Evolutionary conservation across 2,329 filamentous ascomycete species (phyloP).

Genomic region (Pseudocercospora crystallina): DNA sequence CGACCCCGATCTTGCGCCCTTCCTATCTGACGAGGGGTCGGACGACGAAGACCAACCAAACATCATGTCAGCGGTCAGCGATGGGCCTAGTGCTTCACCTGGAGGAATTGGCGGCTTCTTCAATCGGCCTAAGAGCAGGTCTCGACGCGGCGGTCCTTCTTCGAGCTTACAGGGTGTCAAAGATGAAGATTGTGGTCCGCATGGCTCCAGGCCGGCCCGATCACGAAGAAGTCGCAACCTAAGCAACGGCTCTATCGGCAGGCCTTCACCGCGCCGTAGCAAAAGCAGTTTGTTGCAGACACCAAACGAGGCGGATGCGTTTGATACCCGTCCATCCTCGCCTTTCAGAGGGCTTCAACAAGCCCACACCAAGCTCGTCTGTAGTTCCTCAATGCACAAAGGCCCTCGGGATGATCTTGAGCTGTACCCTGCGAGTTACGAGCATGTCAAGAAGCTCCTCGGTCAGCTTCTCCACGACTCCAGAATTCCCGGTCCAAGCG

Average conservation of each 20-base stretch:
- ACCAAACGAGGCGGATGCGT: slow-evolving; percentile 27
- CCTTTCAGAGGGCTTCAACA: slow-evolving; percentile 16
- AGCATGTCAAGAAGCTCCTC: slow-evolving; percentile 83
- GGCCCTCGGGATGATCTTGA: slow-evolving; percentile 54
- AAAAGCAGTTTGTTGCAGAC: slow-evolving; percentile 56
- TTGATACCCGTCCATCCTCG: slow-evolving; percentile 14
- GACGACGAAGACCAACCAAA: slow-evolving; percentile 85
- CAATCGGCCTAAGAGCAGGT: slow-evolving; percentile 69
- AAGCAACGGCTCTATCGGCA: slow-evolving; percentile 74
- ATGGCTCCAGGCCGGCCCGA: slow-evolving; percentile 24
- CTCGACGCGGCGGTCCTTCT: slow-evolving; percentile 42
- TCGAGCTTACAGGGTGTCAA: slow-evolving; percentile 64
- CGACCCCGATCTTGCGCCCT: slow-evolving; percentile 90
- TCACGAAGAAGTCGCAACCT: slow-evolving; percentile 71
- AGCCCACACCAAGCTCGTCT: slow-evolving; percentile 46
- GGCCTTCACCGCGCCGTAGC: slow-evolving; percentile 68
- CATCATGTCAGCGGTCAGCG: slow-evolving; percentile 73
- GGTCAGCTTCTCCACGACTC: slow-evolving; percentile 79
- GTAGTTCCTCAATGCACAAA: slow-evolving; percentile 75
- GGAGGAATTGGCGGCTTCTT: slow-evolving; percentile 69
- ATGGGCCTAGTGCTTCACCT: slow-evolving; percentile 48
- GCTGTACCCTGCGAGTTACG: slow-evolving; percentile 80
- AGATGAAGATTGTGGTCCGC: slow-evolving; percentile 50
- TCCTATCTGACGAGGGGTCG: slow-evolving; percentile 91
- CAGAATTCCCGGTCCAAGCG: slow-evolving; percentile 67